A percentile compares a stretch with the other conserved stretches of the same genome.
These are phyloP conservation scores for Colletotrichum abscissum DNA, from an alignment of 2,329 filamentous ascomycete species.

Conservation along the genomic window DNA sequence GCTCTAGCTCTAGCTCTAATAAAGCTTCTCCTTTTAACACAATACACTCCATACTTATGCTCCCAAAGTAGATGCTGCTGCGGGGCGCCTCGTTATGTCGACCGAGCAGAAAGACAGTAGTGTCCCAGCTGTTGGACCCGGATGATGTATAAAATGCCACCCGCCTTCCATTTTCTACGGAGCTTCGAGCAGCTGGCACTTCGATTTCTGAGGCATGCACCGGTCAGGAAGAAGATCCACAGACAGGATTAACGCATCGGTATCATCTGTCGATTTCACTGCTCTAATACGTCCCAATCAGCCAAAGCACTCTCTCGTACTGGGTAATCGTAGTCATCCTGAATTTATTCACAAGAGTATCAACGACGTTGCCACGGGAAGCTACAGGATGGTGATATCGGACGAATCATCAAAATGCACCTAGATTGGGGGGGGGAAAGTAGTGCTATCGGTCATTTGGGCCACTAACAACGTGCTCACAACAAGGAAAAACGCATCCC, in stretches of 20 bases:
- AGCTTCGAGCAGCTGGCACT: not conserved
- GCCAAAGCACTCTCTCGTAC: not conserved
- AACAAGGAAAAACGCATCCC: no score
- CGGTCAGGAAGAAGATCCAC: no score
- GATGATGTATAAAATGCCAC: not conserved
- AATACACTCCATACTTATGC: not conserved
- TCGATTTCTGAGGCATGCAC: not conserved
- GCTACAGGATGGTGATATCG: no score
- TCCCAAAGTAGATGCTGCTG: not conserved
- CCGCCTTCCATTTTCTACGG: not conserved
- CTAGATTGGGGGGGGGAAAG: no score
- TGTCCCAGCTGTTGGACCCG: not conserved
- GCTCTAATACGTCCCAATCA: no score
- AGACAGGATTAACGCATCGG: not conserved
- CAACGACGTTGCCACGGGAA: no score
- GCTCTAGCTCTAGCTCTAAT: constrained; percentile 24
- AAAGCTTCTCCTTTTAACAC: constrained; percentile 6
- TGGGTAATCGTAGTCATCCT: not conserved
- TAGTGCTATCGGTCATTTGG: no score
- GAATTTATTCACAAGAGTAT: no score
- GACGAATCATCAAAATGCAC: no score
- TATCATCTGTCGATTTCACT: no score
- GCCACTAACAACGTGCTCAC: no score
- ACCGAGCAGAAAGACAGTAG: not conserved
- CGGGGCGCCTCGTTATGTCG: not conserved